phyloP scores from a whole-genome alignment of 2,329 filamentous ascomycete genomes.

The Cercospora citrullina region DNA sequence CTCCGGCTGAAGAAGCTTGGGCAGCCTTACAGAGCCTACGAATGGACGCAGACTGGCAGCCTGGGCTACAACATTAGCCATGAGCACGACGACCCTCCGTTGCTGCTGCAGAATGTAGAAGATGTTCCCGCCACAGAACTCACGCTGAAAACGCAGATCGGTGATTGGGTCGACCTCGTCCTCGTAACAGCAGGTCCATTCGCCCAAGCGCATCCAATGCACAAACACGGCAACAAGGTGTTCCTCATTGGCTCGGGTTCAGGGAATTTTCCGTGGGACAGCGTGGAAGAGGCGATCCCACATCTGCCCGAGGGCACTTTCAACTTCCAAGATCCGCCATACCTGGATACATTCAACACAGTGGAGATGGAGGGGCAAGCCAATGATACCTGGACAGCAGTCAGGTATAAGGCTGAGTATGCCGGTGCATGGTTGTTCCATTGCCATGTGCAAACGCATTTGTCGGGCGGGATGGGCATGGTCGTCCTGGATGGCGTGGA shows the following conservation, averaged over 20 bases:
- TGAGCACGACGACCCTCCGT: slow-evolving; percentile 17
- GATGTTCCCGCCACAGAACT: slow-evolving; percentile 10
- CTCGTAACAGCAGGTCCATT: slow-evolving; percentile 26
- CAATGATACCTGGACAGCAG: slow-evolving; percentile 42
- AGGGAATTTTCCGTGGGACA: slow-evolving; percentile 52
- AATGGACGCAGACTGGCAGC: slow-evolving; percentile 26
- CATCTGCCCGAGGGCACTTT: slow-evolving; percentile 50
- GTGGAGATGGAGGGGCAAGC: slow-evolving; percentile 9
- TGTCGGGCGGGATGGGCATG: slow-evolving; percentile 51
- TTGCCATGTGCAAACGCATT: slow-evolving; percentile 53
- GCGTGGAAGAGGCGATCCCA: slow-evolving; percentile 54
- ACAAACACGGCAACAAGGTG: slow-evolving; percentile 65
- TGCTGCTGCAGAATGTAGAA: slow-evolving; percentile 16
- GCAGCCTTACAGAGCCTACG: slow-evolving; percentile 21
- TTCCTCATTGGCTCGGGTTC: slow-evolving; percentile 56
- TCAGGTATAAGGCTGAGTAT: slow-evolving; percentile 49
- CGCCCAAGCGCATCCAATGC: slow-evolving; percentile 56
- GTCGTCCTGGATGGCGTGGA: slow-evolving; percentile 52
- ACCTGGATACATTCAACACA: slow-evolving; percentile 51
- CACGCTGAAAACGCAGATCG: slow-evolving; percentile 30
- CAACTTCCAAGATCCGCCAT: slow-evolving; percentile 58
- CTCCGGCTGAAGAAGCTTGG: slow-evolving; percentile 25
- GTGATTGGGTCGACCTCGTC: slow-evolving; percentile 39
- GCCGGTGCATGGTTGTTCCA: slow-evolving; percentile 52
- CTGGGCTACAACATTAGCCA: slow-evolving; percentile 22